These are phyloP conservation scores for Aspergillus uvarum DNA, from an alignment of 2,329 filamentous ascomycete species.

Conservation along the genomic window DNA sequence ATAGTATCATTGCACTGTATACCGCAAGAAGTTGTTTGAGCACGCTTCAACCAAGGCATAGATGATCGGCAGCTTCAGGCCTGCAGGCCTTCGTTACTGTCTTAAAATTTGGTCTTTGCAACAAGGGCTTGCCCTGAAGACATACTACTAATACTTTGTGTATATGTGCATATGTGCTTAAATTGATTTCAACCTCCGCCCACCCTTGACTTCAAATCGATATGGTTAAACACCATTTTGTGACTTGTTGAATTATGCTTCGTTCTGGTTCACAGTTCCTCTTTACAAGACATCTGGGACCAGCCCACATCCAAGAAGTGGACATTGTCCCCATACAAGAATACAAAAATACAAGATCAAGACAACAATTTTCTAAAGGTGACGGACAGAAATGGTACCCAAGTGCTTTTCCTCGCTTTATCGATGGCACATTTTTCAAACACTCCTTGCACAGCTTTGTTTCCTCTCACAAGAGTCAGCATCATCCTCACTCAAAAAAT, in stretches of 20 bases:
- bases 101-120: neutral
- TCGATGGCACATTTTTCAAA: neutral
- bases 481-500: no score
- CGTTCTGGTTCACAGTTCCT: neutral
- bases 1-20: neutral
- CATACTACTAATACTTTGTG: neutral
- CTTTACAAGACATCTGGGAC: neutral
- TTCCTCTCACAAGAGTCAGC: neutral
- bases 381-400: neutral
- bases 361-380: neutral
- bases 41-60: neutral
- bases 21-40: neutral
- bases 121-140: no score
- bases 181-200: neutral
- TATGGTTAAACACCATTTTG: neutral
- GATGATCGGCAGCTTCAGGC: neutral
- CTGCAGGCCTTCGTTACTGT: neutral
- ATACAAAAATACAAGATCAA: neutral
- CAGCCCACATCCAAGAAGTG: neutral
- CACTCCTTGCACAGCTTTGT: neutral
- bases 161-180: neutral
- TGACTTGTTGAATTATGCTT: neutral
- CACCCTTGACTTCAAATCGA: neutral
- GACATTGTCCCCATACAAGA: neutral
- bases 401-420: neutral